Base-by-base conservation (phyloP, 2,329 filamentous ascomycete genomes). In the Botrytis sinoallii region DNA sequence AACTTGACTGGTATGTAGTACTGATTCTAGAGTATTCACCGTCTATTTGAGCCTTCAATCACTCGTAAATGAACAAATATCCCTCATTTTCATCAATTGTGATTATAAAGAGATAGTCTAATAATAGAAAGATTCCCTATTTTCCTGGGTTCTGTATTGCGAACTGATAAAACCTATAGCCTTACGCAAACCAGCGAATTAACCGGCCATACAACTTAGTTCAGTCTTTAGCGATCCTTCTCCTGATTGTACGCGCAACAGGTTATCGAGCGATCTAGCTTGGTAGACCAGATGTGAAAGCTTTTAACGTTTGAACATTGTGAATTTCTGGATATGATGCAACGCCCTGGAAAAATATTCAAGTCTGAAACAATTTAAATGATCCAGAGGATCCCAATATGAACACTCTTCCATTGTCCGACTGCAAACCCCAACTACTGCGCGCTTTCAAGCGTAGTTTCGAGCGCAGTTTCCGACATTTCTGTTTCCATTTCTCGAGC, bases 361-460 rank as follows among this genome's bases (percentile, higher is more conserved):
- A 14, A 0, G 25, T 14, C 25, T 52, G 10, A 52, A n/a, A n/a
- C 0, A 0, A 52, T 6, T n/a, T 6, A 12, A 52, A 52, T 52
- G 25, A 25, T 52, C 22, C 48, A 14, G 4, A 52, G 22, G 22
- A 52, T 52, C 22, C 10, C 22, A 52, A 25, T 5, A 52, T 12
- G 4, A 52, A 25, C 10, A 52, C 9, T 12, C 46, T 4, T 12
- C 4, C 9, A n/a, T n/a, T 52, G 4, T 6, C 10, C 1, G 22
- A n/a, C 6, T 1, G 25, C 48, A 14, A 2, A 2, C 10, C 0
- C 10, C 25, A 4, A 52, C 2, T 52, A 6, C 0, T n/a, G 25
- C 0, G 48, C 4, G 25, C 25, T n/a, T 6, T n/a, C 48, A 52
- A 12, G 48, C 10, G 0, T 8, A 25, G 8, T 22, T 4, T 10